phyloP scores from a whole-genome alignment of 148 eudicot genomes.

The Chenopodium formosanum region DNA sequence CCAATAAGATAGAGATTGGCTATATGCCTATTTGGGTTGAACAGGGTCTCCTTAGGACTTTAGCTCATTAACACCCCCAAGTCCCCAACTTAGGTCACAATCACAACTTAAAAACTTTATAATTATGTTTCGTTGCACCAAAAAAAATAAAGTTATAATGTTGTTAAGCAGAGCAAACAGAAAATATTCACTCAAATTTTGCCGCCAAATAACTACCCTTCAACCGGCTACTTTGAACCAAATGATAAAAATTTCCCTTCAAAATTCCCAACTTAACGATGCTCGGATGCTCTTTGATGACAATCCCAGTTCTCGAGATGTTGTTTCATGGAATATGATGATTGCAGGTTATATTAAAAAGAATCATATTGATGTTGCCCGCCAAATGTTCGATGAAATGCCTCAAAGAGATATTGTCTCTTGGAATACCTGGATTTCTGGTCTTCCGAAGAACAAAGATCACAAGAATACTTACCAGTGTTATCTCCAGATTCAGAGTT shows the following conservation, averaged over 20 bases:
- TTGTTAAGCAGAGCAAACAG: background rate
- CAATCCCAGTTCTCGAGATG: constrained; percentile 35
- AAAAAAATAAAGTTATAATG: background rate
- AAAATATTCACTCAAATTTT: constrained; percentile 2
- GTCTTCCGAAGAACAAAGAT: constrained; percentile 34
- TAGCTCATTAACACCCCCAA: too few relatives aligned
- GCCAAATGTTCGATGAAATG: constrained; percentile 67
- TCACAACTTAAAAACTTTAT: too few relatives aligned
- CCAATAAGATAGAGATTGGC: too few relatives aligned
- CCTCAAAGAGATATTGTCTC: constrained; percentile 66
- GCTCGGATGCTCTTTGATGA: constrained; percentile 56
- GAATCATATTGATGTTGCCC: constrained; percentile 40
- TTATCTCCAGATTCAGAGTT: constrained; percentile 37
- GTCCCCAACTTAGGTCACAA: too few relatives aligned
- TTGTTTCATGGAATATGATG: constrained; percentile 61
- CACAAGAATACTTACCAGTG: constrained; percentile 25
- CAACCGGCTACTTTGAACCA: constrained; percentile 40
- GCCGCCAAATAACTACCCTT: constrained; percentile 33
- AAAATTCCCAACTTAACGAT: constrained; percentile 28
- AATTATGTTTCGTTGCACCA: background rate
- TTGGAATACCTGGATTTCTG: constrained; percentile 67
- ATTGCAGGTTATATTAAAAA: constrained; percentile 42
- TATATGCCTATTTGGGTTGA: too few relatives aligned
- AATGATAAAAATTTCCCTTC: constrained; percentile 37
- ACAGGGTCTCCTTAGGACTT: too few relatives aligned